Evolutionary conservation across 345 rosid species (phyloP).

Genomic region (Firmiana major): DNA sequence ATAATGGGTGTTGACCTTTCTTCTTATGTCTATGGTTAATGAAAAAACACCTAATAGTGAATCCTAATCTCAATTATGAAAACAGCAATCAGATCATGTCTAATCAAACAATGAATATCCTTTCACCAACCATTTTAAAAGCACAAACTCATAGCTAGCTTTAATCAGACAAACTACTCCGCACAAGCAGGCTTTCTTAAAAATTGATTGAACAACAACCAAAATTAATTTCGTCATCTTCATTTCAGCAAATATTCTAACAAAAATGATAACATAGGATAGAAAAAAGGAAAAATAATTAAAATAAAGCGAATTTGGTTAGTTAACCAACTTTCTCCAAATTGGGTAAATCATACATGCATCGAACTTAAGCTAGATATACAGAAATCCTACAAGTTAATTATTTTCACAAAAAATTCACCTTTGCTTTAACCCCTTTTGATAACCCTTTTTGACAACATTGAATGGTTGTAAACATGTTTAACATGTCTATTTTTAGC

Average conservation of each 20-base stretch:
- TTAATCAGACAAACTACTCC: background rate
- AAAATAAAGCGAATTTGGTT: background rate
- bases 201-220: background rate
- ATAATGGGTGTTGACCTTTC: slow-evolving; percentile 1
- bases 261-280: background rate
- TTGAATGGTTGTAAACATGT: background rate
- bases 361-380: background rate
- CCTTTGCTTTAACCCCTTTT: background rate
- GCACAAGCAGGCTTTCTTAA: background rate
- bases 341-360: background rate
- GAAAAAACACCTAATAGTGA: background rate
- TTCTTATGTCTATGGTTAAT: background rate
- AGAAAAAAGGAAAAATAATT: too few relatives aligned
- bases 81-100: background rate
- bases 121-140: background rate
- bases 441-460: background rate
- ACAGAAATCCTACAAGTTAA: background rate
- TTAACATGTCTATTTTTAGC: background rate
- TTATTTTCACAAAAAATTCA: too few relatives aligned
- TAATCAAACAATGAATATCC: background rate
- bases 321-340: background rate
- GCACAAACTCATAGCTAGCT: background rate
- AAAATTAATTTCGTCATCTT: background rate
- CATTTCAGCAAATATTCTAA: background rate
- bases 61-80: background rate